Percentiles rank a stretch among this genome's conserved stretches.
Conservation (phyloP, 208 protist genomes). For the Wallacemonas sp. region DNA sequence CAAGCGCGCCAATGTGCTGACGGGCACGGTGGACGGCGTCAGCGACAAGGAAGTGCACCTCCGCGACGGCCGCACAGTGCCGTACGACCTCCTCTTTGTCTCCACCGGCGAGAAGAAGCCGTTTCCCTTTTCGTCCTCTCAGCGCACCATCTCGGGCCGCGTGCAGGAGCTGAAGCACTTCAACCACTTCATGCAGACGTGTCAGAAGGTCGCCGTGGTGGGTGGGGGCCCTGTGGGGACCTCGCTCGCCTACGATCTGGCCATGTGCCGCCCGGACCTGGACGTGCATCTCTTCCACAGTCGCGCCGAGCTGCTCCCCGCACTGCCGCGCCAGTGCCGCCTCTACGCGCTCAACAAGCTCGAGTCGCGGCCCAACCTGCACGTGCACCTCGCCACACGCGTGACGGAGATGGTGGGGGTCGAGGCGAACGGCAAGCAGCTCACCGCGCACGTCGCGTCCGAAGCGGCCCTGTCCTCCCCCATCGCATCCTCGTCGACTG, state of each 20-base stretch:
- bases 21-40: slow-evolving; percentile 79
- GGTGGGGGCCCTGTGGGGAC: slow-evolving; percentile 83
- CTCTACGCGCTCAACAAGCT: slow-evolving; percentile 66
- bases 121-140: slow-evolving; percentile 69
- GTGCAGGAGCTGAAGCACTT: slow-evolving; percentile 79
- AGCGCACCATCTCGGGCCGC: slow-evolving; percentile 73
- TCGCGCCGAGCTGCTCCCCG: slow-evolving; percentile 60
- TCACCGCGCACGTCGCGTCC: slow-evolving; percentile 12
- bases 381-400: slow-evolving; percentile 46
- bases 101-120: slow-evolving; percentile 77
- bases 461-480: background rate
- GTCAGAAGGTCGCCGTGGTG: slow-evolving; percentile 81
- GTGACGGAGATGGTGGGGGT: slow-evolving; percentile 58
- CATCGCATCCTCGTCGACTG: background rate
- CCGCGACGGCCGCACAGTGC: slow-evolving; percentile 58
- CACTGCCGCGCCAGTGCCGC: slow-evolving; percentile 57
- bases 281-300: slow-evolving; percentile 81
- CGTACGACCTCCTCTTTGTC: slow-evolving; percentile 85
- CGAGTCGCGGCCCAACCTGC: slow-evolving; percentile 46
- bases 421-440: slow-evolving; percentile 25
- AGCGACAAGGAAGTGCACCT: slow-evolving; percentile 63
- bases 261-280: slow-evolving; percentile 50
- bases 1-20: slow-evolving; percentile 80
- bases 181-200: slow-evolving; percentile 68
- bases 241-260: slow-evolving; percentile 72